phyloP scores from a whole-genome alignment of 345 rosid species.

The Bruguiera gymnorhiza region DNA sequence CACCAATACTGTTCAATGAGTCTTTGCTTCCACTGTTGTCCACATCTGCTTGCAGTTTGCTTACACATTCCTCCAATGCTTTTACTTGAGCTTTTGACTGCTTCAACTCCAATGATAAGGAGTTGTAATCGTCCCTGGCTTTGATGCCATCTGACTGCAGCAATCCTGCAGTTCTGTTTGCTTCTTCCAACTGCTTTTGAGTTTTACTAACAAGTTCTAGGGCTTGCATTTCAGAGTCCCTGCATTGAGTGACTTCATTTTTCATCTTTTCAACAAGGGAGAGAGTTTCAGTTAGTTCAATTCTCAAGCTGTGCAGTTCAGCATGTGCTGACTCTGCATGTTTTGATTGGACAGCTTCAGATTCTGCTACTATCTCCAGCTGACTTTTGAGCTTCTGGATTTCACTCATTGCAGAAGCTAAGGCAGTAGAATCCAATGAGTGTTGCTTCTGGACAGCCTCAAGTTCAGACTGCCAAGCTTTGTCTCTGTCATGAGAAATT shows the following conservation, averaged over 20 bases:
- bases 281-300: conserved; percentile 66
- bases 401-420: conserved; percentile 80
- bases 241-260: conserved; percentile 54
- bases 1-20: conserved; percentile 9
- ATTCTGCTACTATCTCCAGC: conserved; percentile 58
- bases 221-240: conserved; percentile 77
- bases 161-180: conserved; percentile 55
- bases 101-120: conserved; percentile 59
- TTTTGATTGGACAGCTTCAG: conserved; percentile 55
- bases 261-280: conserved; percentile 65
- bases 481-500: conserved; percentile 84
- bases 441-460: conserved; percentile 92
- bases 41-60: conserved; percentile 45
- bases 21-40: conserved; percentile 40
- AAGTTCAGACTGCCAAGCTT: conserved; percentile 93
- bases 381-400: conserved; percentile 84
- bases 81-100: conserved; percentile 53
- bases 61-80: conserved; percentile 63
- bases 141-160: conserved; percentile 56
- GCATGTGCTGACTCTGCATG: conserved; percentile 58
- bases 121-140: conserved; percentile 55
- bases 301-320: conserved; percentile 55
- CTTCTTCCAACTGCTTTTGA: conserved; percentile 61
- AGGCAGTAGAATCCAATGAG: conserved; percentile 70
- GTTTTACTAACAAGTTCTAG: conserved; percentile 50